These are phyloP conservation scores for Penicillium freii DNA, from an alignment of 2,329 filamentous ascomycete species.

Conservation along the genomic window DNA sequence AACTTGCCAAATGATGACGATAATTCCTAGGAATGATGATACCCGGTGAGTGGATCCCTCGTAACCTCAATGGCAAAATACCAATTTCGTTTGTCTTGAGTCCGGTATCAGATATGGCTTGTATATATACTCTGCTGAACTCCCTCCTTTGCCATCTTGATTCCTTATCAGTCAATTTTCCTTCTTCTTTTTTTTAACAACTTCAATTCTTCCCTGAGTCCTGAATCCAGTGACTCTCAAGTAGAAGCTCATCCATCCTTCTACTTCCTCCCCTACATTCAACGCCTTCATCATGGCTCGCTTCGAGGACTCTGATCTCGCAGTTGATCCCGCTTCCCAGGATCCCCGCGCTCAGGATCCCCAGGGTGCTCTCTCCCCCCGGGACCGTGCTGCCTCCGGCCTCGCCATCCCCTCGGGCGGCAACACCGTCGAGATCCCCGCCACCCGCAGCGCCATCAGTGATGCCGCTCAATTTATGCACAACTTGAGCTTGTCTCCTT, in stretches of 20 bases:
- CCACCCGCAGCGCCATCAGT: conserved; percentile 65
- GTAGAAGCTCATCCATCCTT: conserved; percentile 10
- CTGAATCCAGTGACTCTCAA: conserved; percentile 12
- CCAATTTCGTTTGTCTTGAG: conserved; percentile 14
- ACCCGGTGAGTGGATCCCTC: conserved; percentile 30
- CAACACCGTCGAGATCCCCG: conserved; percentile 66
- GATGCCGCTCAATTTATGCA: conserved; percentile 71
- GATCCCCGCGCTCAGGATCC: conserved; percentile 13
- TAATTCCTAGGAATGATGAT: conserved; percentile 41
- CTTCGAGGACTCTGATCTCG: conserved; percentile 59
- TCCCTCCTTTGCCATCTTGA: conserved; percentile 3
- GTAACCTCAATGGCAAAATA: conserved; percentile 18
- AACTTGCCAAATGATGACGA: conserved; percentile 34
- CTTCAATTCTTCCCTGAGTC: conserved; percentile 9
- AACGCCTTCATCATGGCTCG: conserved; percentile 53
- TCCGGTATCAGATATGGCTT: conserved; percentile 14
- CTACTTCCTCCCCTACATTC: conserved; percentile 4
- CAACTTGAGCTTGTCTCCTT: conserved; percentile 66
- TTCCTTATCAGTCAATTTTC: conserved; percentile 18
- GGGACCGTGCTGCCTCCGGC: conserved; percentile 29
- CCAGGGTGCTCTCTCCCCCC: conserved; percentile 26
- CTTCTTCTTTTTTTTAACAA: conserved; percentile 1
- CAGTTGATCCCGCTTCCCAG: conserved; percentile 33
- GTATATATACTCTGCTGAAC: conserved; percentile 22
- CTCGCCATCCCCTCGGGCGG: conserved; percentile 47